phyloP scores from a whole-genome alignment of 2,329 filamentous ascomycete species.

The Nothophaeocryptopus gaeumannii region DNA sequence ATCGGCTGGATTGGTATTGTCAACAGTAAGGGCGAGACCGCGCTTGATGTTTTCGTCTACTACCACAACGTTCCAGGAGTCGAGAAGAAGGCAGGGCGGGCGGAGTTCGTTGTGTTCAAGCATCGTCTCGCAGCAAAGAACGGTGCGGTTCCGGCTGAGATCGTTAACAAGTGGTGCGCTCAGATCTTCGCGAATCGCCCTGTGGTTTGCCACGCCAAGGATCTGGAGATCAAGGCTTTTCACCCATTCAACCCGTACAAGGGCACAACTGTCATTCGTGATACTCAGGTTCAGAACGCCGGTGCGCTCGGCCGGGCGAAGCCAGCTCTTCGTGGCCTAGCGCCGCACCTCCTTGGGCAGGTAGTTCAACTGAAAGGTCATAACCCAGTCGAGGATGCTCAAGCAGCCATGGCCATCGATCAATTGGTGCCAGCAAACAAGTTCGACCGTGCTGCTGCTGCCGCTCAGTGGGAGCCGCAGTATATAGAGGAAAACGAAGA shows the following conservation, averaged over 20 bases:
- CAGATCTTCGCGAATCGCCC: conserved; percentile 14
- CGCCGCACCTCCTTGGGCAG: neutral
- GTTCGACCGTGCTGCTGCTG: conserved; percentile 11
- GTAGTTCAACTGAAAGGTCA: conserved; percentile 7
- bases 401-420: conserved; percentile 6
- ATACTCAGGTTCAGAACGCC: too few relatives aligned
- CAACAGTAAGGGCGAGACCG: conserved; percentile 13
- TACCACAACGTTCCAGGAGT: conserved; percentile 3
- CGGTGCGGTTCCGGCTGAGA: conserved; percentile 8
- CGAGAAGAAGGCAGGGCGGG: conserved; percentile 1
- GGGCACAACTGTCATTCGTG: neutral
- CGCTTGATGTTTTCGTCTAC: conserved; percentile 15
- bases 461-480: conserved; percentile 7
- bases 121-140: conserved; percentile 11
- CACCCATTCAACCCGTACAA: conserved; percentile 1
- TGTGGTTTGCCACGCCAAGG: conserved; percentile 14
- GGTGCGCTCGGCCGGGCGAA: neutral
- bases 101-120: conserved; percentile 12
- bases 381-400: conserved; percentile 12
- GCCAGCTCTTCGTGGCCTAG: neutral
- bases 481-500: too few relatives aligned
- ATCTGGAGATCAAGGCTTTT: conserved; percentile 9
- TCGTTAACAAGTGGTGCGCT: conserved; percentile 11
- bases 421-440: too few relatives aligned
- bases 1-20: conserved; percentile 17